A percentile compares a stretch with the other conserved stretches of the same genome.
Conservation (phyloP, 2,329 filamentous ascomycete genomes). For the Aspergillus awamori region DNA sequence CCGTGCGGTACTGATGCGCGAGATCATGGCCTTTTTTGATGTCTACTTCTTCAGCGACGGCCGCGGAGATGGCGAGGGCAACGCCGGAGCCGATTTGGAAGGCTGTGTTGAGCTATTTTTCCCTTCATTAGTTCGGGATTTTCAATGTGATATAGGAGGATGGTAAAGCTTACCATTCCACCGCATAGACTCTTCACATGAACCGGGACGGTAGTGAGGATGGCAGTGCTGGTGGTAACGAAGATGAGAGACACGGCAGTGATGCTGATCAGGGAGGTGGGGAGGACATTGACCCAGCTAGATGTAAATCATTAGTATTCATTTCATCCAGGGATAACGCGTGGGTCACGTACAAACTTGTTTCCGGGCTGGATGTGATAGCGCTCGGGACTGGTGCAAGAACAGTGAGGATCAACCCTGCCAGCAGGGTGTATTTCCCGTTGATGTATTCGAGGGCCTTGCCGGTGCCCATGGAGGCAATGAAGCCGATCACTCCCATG, state of each 20-base stretch:
- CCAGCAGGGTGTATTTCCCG: slow-evolving; percentile 40
- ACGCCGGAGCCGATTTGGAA: slow-evolving; percentile 49
- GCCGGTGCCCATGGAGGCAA: slow-evolving; percentile 39
- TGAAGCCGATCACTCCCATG: slow-evolving; percentile 46
- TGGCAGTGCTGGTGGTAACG: slow-evolving; percentile 46
- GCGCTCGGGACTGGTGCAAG: slow-evolving; percentile 42
- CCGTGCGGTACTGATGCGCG: slow-evolving; percentile 43
- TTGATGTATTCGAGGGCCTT: slow-evolving; percentile 44
- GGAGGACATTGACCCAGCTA: slow-evolving; percentile 46
- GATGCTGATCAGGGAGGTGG: slow-evolving; percentile 45
- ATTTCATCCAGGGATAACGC: background rate
- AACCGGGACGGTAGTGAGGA: slow-evolving; percentile 44
- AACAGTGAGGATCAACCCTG: slow-evolving; percentile 40
- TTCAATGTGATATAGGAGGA: too few species aligned
- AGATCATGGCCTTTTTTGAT: slow-evolving; percentile 38
- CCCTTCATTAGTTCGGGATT: too few species aligned
- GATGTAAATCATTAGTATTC: slow-evolving; percentile 12
- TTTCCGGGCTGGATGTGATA: slow-evolving; percentile 26
- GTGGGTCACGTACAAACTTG: slow-evolving; percentile 27
- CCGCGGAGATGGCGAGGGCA: slow-evolving; percentile 44
- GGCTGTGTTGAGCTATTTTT: slow-evolving; percentile 40
- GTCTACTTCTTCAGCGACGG: slow-evolving; percentile 44
- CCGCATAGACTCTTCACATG: slow-evolving; percentile 47
- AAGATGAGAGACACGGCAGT: slow-evolving; percentile 47
- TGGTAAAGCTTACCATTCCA: slow-evolving; percentile 32